Evolutionary conservation across 2,329 filamentous ascomycete species (phyloP).

Genomic region (Scopulariopsis brevicaulis): DNA sequence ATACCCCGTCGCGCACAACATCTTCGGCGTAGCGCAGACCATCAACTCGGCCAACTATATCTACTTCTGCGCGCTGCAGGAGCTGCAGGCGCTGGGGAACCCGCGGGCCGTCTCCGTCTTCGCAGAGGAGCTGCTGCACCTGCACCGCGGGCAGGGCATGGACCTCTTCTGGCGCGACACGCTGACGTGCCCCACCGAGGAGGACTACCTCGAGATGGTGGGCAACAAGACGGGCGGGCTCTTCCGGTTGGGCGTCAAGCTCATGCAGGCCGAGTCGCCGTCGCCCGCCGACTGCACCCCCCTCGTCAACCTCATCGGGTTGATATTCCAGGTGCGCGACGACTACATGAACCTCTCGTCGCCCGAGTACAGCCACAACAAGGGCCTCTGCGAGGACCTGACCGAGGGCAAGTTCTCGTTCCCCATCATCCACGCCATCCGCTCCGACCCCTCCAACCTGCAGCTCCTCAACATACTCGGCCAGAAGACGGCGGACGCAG

Average conservation of each 20-base stretch:
- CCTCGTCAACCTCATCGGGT: constrained; percentile 73
- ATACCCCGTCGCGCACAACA: constrained; percentile 70
- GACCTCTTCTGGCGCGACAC: constrained; percentile 85
- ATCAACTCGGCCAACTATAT: constrained; percentile 89
- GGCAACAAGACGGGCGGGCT: constrained; percentile 83
- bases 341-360: constrained; percentile 84
- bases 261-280: constrained; percentile 69
- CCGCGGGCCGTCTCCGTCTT: constrained; percentile 58
- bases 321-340: constrained; percentile 84
- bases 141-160: constrained; percentile 83
- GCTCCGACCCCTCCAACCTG: constrained; percentile 58
- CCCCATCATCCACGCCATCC: constrained; percentile 88
- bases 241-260: constrained; percentile 73
- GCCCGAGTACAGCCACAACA: constrained; percentile 71
- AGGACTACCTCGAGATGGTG: constrained; percentile 92
- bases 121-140: constrained; percentile 71
- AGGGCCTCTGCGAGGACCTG: constrained; percentile 89
- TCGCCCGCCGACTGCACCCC: constrained; percentile 59
- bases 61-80: constrained; percentile 70
- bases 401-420: constrained; percentile 98
- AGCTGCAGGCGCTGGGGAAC: constrained; percentile 61
- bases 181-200: constrained; percentile 71
- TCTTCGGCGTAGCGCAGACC: constrained; percentile 78
- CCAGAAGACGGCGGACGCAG: constrained; percentile 75
- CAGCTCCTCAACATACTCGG: constrained; percentile 87